Evolutionary conservation across 2,329 filamentous ascomycete genomes (phyloP).

Genomic region (Cladosporium sp.): DNA sequence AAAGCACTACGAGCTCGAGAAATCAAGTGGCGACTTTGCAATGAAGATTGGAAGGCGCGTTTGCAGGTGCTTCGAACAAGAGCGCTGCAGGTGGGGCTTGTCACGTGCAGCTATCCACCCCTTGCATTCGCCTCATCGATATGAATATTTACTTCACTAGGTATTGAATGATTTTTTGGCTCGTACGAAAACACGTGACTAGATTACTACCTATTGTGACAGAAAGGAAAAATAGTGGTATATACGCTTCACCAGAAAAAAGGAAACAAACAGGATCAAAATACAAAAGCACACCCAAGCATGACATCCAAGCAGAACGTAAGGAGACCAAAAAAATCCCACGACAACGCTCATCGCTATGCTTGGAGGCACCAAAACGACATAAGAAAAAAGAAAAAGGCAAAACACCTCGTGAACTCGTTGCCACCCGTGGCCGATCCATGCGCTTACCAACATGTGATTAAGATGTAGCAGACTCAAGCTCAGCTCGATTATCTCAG

Average conservation of each 20-base stretch:
- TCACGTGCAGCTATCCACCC: no score
- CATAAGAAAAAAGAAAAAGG: conserved; percentile 1
- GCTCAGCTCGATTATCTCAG: conserved; percentile 9
- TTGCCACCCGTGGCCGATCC: conserved; percentile 1
- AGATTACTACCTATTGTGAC: conserved; percentile 5
- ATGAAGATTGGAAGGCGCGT: background rate
- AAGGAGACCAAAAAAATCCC: background rate
- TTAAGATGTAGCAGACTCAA: background rate
- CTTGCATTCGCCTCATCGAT: background rate
- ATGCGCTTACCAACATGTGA: background rate
- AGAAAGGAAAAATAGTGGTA: conserved; percentile 3
- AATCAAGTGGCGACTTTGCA: background rate
- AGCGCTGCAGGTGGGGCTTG: background rate
- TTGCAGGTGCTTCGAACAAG: background rate
- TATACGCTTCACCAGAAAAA: conserved; percentile 6
- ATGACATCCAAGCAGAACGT: conserved; percentile 5
- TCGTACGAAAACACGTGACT: background rate
- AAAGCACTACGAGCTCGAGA: no score
- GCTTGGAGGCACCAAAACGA: conserved; percentile 5
- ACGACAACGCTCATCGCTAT: conserved; percentile 2
- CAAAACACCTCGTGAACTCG: conserved; percentile 5
- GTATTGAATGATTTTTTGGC: background rate
- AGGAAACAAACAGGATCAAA: background rate
- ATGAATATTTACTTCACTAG: background rate
- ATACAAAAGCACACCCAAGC: no score